Percentiles rank a stretch among this genome's conserved stretches.
Evolutionary conservation across 2,329 filamentous ascomycete species (phyloP).

Genomic region (Aureobasidium subglaciale): DNA sequence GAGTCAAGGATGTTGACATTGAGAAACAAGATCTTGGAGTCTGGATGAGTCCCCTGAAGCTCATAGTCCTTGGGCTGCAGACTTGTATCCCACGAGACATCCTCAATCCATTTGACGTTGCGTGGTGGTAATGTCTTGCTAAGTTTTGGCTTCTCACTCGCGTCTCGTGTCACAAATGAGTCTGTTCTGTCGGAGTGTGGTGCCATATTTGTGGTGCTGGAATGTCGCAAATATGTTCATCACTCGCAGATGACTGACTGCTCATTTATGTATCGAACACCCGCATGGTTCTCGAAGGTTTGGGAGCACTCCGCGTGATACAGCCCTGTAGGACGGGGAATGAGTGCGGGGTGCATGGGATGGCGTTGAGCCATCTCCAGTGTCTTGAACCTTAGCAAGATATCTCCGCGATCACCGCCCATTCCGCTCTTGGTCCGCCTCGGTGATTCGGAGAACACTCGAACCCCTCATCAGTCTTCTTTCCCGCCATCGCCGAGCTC

Average conservation of each 20-base stretch:
- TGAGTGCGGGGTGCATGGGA: neutral
- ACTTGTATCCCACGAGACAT: neutral
- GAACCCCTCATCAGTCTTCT: neutral
- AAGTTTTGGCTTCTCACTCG: neutral
- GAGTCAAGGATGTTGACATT: constrained; percentile 37
- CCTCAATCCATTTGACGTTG: neutral
- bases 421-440: neutral
- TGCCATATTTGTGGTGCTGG: neutral
- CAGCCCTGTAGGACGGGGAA: neutral
- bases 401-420: neutral
- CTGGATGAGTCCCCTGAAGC: constrained; percentile 29
- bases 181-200: neutral
- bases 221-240: neutral
- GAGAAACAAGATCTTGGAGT: constrained; percentile 31
- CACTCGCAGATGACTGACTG: neutral
- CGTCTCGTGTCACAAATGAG: neutral
- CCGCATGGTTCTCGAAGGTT: neutral
- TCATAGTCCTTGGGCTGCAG: constrained; percentile 31
- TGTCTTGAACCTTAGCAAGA: neutral
- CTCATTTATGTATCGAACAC: neutral
- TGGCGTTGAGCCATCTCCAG: neutral
- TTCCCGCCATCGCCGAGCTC: too few species aligned
- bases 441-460: too few species aligned
- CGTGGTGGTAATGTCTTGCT: neutral
- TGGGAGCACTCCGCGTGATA: neutral